Evolutionary conservation across 148 eudicot species (phyloP).

Genomic region (Camellia granthamiana): DNA sequence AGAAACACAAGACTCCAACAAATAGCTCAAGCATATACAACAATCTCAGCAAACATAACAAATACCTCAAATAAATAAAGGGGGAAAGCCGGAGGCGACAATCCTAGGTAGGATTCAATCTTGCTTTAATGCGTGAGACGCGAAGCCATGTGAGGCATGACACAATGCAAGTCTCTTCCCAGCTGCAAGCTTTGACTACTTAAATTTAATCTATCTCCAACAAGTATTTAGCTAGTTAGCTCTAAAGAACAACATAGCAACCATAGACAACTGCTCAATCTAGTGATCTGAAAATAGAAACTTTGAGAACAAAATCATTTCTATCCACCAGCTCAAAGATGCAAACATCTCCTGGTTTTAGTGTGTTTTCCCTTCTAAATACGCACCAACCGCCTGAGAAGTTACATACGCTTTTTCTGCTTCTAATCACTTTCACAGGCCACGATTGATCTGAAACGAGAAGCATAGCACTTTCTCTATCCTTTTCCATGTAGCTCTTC

Average conservation of each 20-base stretch:
- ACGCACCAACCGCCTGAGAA: neutral
- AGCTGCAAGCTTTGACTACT: too few species aligned
- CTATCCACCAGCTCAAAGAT: slow-evolving; percentile 1
- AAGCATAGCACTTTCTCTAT: neutral
- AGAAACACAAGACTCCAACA: too few species aligned
- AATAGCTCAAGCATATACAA: too few species aligned
- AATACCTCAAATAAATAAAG: too few species aligned
- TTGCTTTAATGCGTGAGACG: too few species aligned
- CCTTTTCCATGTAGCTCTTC: neutral
- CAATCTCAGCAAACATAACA: too few species aligned
- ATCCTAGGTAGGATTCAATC: too few species aligned
- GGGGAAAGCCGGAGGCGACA: too few species aligned
- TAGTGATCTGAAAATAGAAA: neutral
- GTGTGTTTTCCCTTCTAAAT: neutral
- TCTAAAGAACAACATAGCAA: neutral
- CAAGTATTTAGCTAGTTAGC: too few species aligned
- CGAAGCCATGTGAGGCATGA: too few species aligned
- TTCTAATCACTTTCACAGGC: neutral
- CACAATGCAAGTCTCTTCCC: too few species aligned
- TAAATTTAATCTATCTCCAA: too few species aligned
- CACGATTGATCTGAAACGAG: neutral
- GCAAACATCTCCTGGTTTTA: slow-evolving; percentile 1
- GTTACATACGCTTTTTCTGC: neutral
- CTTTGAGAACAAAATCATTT: neutral
- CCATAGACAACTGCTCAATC: neutral